Base-by-base conservation (phyloP, 2,329 filamentous ascomycete species). In the Colletotrichum musicola region DNA sequence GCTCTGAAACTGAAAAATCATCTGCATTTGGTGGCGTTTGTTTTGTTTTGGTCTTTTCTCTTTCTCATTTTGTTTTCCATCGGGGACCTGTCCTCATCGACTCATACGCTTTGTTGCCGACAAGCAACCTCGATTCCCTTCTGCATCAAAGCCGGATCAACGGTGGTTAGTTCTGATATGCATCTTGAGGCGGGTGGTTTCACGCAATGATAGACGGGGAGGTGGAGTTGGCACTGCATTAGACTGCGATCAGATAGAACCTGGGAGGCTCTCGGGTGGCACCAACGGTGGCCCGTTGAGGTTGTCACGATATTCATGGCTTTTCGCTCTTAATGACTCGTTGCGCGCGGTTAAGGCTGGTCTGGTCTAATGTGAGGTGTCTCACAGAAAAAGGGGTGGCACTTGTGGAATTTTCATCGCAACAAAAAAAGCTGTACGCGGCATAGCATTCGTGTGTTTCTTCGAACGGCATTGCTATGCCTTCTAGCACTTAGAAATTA, bases 191-290 rank as follows among this genome's bases (percentile, higher is more conserved):
- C 64, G 69, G 71, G 66, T 57, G 69, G 69, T 71, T 68, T 71
- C 56, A 63, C 62, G 65, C 69, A 71, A 71, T 68, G 71, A 73
- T 74, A 74, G 71, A 74, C 64, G 60, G 72, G 71, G 72, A 56
- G 71, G 71, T 61, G 74, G 74, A 75, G 75, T 76, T 76, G 74
- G 72, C 70, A 72, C 67, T 74, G 72, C 74, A 74, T 76, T 75
- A 76, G 74, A 76, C 71, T 72, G 72, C 69, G 71, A 73, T 73
- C 69, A 73, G 73, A 74, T 75, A 75, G 73, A 75, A 69, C 68
- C 50, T 69, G 71, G 59, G 64, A 70, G 68, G 68, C 69, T 70
- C 61, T 54, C 58, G 68, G 64, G 54, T 63, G 53, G 56, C 68
- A 64, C 61, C 57, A 63, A 57, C 47, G 70, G 70, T 61, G 64